phyloP scores from a whole-genome alignment of 2,329 filamentous ascomycete species.

The Dothideomycetes sp. region DNA sequence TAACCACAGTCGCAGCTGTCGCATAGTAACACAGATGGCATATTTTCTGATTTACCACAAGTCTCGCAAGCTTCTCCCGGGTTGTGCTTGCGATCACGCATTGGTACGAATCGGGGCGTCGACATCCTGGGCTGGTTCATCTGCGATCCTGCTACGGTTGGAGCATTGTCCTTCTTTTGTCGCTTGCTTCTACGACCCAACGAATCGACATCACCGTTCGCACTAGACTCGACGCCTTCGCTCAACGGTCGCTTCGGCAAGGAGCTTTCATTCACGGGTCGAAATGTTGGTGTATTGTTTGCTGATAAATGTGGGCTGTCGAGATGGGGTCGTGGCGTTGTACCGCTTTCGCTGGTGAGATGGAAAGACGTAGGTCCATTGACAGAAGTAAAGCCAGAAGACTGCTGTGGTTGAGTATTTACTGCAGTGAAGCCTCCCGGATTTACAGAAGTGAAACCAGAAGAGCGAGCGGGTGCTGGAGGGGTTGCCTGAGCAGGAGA shows the following conservation, averaged over 20 bases:
- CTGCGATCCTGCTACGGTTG: slow-evolving; percentile 88
- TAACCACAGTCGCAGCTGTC: slow-evolving; percentile 87
- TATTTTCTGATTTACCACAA: slow-evolving; percentile 70
- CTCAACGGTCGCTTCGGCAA: slow-evolving; percentile 62
- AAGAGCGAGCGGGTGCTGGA: slow-evolving; percentile 32
- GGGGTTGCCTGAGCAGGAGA: slow-evolving; percentile 27
- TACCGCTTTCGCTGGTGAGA: slow-evolving; percentile 41
- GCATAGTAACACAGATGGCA: slow-evolving; percentile 62
- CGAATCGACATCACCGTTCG: slow-evolving; percentile 43
- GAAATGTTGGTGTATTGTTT: slow-evolving; percentile 55
- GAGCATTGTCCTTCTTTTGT: slow-evolving; percentile 64
- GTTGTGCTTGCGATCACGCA: slow-evolving; percentile 45
- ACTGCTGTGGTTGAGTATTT: slow-evolving; percentile 37
- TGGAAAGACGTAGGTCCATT: slow-evolving; percentile 43
- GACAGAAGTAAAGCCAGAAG: slow-evolving; percentile 47
- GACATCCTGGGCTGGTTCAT: slow-evolving; percentile 89
- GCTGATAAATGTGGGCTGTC: slow-evolving; percentile 53
- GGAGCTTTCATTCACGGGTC: slow-evolving; percentile 28
- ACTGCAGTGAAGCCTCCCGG: slow-evolving; percentile 51
- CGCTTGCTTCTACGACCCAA: slow-evolving; percentile 72
- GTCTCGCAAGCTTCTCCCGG: slow-evolving; percentile 66
- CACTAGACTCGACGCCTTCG: slow-evolving; percentile 41
- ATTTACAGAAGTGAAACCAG: slow-evolving; percentile 66
- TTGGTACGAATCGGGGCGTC: slow-evolving; percentile 50
- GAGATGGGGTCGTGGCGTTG: slow-evolving; percentile 47